Conservation (phyloP, 2,329 filamentous ascomycete species). For the Sporothrix sp. region DNA sequence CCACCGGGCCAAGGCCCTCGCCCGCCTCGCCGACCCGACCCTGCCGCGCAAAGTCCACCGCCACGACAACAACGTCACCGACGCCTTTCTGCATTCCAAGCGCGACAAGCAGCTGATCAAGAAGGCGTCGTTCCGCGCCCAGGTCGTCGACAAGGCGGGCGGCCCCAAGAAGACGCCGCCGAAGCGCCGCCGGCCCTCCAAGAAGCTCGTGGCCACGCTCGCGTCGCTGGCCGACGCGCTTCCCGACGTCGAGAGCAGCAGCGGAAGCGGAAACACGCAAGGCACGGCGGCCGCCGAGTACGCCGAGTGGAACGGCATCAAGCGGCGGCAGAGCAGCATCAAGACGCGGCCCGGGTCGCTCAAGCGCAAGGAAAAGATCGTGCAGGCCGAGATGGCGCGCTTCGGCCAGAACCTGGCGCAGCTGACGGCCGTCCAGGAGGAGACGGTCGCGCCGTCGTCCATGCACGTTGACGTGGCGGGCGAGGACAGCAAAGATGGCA, state of each 20-base stretch:
- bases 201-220: slow-evolving; percentile 69
- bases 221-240: slow-evolving; percentile 72
- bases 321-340: slow-evolving; percentile 63
- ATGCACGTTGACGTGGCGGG: slow-evolving; percentile 16
- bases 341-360: slow-evolving; percentile 67
- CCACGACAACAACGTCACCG: slow-evolving; percentile 39
- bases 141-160: slow-evolving; percentile 52
- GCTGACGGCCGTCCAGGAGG: slow-evolving; percentile 37
- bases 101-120: slow-evolving; percentile 76
- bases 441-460: slow-evolving; percentile 9
- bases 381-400: slow-evolving; percentile 69
- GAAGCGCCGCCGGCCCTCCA: slow-evolving; percentile 55
- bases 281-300: slow-evolving; percentile 24
- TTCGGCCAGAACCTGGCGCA: slow-evolving; percentile 77
- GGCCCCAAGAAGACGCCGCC: slow-evolving; percentile 29
- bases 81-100: slow-evolving; percentile 62
- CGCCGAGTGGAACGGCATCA: slow-evolving; percentile 18
- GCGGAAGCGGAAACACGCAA: slow-evolving; percentile 31
- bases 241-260: slow-evolving; percentile 49
- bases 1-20: slow-evolving; percentile 39
- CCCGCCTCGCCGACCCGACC: slow-evolving; percentile 41
- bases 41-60: slow-evolving; percentile 44
- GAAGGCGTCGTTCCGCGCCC: slow-evolving; percentile 68
- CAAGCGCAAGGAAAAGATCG: slow-evolving; percentile 72
- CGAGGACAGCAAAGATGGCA: slow-evolving; percentile 15